Evolutionary conservation across 2,329 filamentous ascomycete genomes (phyloP).

Genomic region (Teratosphaeria gauchensis): DNA sequence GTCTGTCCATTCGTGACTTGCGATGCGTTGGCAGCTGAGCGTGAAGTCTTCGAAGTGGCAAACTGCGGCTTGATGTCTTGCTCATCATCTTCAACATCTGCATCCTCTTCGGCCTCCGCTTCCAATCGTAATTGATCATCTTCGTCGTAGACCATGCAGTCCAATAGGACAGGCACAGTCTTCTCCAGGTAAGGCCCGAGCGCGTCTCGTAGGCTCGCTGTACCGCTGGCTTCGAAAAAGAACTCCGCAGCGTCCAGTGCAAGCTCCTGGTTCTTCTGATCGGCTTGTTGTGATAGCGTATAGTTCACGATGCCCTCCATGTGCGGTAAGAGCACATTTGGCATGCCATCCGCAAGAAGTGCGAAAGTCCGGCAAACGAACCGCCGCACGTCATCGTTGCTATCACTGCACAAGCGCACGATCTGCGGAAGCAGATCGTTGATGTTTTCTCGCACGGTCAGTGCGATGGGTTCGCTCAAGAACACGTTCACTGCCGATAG

Average conservation of each 20-base stretch:
- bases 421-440: slow-evolving; percentile 74
- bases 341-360: slow-evolving; percentile 78
- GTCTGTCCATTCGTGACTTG: slow-evolving; percentile 45
- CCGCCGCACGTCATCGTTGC: slow-evolving; percentile 71
- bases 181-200: slow-evolving; percentile 69
- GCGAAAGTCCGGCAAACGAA: slow-evolving; percentile 93
- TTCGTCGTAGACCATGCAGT: slow-evolving; percentile 93
- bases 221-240: slow-evolving; percentile 88
- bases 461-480: slow-evolving; percentile 60
- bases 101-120: slow-evolving; percentile 67
- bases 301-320: slow-evolving; percentile 84
- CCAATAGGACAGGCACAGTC: slow-evolving; percentile 81
- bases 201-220: slow-evolving; percentile 65
- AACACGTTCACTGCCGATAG: slow-evolving; percentile 86
- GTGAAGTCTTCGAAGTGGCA: slow-evolving; percentile 52
- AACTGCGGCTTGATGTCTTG: slow-evolving; percentile 92
- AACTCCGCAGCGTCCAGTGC: slow-evolving; percentile 95
- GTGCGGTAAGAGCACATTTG: slow-evolving; percentile 83
- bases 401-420: slow-evolving; percentile 70
- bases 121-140: slow-evolving; percentile 84
- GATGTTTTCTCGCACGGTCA: slow-evolving; percentile 70
- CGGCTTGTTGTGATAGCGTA: slow-evolving; percentile 80
- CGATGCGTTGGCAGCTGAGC: slow-evolving; percentile 43
- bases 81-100: slow-evolving; percentile 78
- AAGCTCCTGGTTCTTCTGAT: slow-evolving; percentile 71